These are phyloP conservation scores for Citrus sinensis DNA, from an alignment of 345 rosid species.

Conservation along the genomic window DVS_A1.0 CM039165.1:30552001-30552500, in stretches of 20 bases:
- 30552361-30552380: neutral
- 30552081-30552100: neutral
- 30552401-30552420: neutral
- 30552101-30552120: constrained; percentile 29
- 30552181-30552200: neutral
- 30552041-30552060: constrained; percentile 3
- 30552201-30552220: constrained; percentile 27
- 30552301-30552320: neutral
- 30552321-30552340: too few species aligned
- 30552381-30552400: neutral
- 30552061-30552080: neutral
- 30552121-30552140: constrained; percentile 1
- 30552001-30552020: constrained; percentile 37
- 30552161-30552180: too few species aligned
- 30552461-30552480: neutral
- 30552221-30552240: neutral
- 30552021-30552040: constrained; percentile 39
- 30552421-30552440: neutral
- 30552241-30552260: too few species aligned
- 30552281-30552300: neutral
- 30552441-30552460: neutral
- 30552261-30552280: neutral
- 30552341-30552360: neutral
- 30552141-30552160: neutral
- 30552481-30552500: neutral